Evolutionary conservation across 805 yeast species (phyloP).

Genomic region (Brettanomyces bruxellensis): DNA sequence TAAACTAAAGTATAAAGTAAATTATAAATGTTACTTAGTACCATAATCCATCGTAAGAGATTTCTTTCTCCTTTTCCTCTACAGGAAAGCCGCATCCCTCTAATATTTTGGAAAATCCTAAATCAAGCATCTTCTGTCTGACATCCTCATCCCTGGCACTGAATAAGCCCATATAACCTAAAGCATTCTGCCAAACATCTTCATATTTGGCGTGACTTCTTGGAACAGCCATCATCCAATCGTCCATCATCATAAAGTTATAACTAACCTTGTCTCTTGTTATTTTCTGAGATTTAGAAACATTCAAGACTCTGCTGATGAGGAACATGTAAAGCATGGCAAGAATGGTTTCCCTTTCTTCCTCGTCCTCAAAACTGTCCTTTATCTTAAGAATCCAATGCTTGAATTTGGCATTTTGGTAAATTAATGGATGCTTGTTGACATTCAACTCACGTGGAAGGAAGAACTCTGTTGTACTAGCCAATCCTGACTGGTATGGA

Average conservation of each 20-base stretch:
- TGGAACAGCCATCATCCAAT: constrained; percentile 85
- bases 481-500: constrained; percentile 48
- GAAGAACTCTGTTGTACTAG: constrained; percentile 36
- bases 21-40: constrained; percentile 28
- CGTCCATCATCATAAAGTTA: constrained; percentile 72
- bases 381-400: constrained; percentile 71
- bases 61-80: constrained; percentile 36
- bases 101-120: constrained; percentile 46
- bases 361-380: constrained; percentile 22
- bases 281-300: constrained; percentile 42
- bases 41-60: constrained; percentile 53
- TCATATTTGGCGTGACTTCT: constrained; percentile 50
- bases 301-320: constrained; percentile 62
- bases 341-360: constrained; percentile 45
- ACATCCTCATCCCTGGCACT: constrained; percentile 62
- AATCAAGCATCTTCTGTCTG: constrained; percentile 34
- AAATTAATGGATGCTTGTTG: constrained; percentile 49
- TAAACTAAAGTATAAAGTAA: neutral
- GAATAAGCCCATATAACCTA: constrained; percentile 73
- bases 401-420: constrained; percentile 61
- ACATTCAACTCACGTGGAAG: constrained; percentile 37
- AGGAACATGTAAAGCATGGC: constrained; percentile 65
- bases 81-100: constrained; percentile 58
- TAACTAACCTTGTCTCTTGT: constrained; percentile 47
- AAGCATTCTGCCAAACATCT: constrained; percentile 62